Base-by-base conservation (phyloP, 2,329 filamentous ascomycete species). In the Aspergillus fijiensis region DNA sequence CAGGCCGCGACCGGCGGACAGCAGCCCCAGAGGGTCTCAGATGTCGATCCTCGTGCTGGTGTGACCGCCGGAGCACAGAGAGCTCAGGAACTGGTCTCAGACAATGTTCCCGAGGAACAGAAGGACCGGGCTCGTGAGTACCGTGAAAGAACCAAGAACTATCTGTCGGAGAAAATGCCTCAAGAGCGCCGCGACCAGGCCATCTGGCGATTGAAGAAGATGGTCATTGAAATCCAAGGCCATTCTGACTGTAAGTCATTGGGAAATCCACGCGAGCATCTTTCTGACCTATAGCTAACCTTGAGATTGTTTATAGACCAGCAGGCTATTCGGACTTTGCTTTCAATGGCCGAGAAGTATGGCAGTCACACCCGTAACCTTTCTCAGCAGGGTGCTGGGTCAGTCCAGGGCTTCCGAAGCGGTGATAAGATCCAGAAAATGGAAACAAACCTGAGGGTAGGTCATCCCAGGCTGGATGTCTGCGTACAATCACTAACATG, bases 181-280 rank as follows among this genome's bases (percentile, higher is more conserved):
- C 81, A 94, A 77, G 93, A 98, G 76, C 92, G 95, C 61, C 92
- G 93, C 62, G 92, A 98, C 7, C 92, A 96, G 81, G 89, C 88
- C 58, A 88, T 97, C 69, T 96, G 88, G 85, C 90, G 95, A 42
- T 79, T 99, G 67, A 99, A 94, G 87, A 98, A 98, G 86, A 96
- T 98, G 90, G 81, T 99, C 45, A 87, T 97, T 50, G 95, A 99
- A 78, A 92, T 96, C 69, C 95, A 99, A 79, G 91, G 94, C 59
- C 95, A 98, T 72, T 86, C 91, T 60, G 94, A 99, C 70, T 99
- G 85, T 87, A 77, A 75, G 83, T 78, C 11, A 16, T 23, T 6
- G 4, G 5, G 11, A 2, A 21, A 19, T 9, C n/a, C 39, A 19
- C 3, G 16, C 3, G 7, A 45, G 2, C 16, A 19, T n/a, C 3